Evolutionary conservation across 2,329 filamentous ascomycete genomes (phyloP), one percentile per base, ranked within the genome.

Genomic region (Botryosphaeria dothidea): DNA sequence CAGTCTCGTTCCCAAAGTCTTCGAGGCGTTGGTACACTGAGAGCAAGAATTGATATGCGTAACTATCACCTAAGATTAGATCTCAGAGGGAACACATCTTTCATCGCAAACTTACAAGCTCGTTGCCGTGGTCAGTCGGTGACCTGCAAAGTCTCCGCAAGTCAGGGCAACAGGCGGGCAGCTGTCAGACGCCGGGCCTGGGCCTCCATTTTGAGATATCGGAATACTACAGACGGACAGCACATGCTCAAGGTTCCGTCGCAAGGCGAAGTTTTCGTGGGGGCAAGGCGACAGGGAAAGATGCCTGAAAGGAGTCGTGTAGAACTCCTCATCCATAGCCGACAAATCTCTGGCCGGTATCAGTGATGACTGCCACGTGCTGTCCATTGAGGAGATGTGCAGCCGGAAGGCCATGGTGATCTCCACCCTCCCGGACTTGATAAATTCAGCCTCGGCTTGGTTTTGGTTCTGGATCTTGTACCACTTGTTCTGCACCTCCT

Each of bases 141-240:
- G 67, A 3, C 66, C 67, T 36, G 67, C 65, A 8, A 67, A 58
- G 17, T 68, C 67, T 31, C 67, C 67, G 41, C 67, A 68, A 1
- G 67, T 68, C 13, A 68, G 13, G 23, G 61, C 67, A 43, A 66
- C 49, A 2, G 38, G 23, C 17, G 34, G 23, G n/a, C 23, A 41
- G 17, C 17, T 15, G 9, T 27, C 36, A 21, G 7, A 4, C 8
- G 19, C 4, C n/a, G 7, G 23, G 5, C 9, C 7, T 3, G 4
- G 13, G 2, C 21, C 17, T 21, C 3, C 2, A 31, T n/a, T 9
- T 17, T 31, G n/a, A 17, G 15, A 19, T n/a, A 65, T 43, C 8
- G 56, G 64, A 27, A 68, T 57, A 25, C 56, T 54, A 34, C 67
- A 68, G 15, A 68, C 67, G 17, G 61, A 67, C 21, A 68, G 64